Base-by-base conservation (phyloP, 2,329 filamentous ascomycete species). In the Periconia sp. region DNA sequence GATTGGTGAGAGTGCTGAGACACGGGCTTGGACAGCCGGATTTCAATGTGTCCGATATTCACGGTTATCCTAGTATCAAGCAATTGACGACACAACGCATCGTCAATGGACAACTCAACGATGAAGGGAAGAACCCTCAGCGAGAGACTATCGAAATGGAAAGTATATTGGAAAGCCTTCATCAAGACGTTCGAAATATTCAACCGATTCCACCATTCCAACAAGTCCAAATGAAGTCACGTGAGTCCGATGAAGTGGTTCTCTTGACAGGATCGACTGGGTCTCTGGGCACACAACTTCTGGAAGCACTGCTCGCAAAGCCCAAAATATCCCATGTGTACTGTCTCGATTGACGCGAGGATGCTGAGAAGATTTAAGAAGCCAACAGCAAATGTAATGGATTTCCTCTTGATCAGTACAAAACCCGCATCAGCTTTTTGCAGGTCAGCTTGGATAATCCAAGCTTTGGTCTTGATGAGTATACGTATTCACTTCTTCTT, bases 401-500 rank as follows among this genome's bases (percentile, higher is more conserved):
- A 47, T 58, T n/a, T 9, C 41, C 52, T n/a, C 27, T 50, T n/a
- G 18, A 17, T 30, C 20, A 15, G 42, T 45, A 17, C 30, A 54
- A 30, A 30, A 50, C 33, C 15, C 49, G 44, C 13, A 47, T 53
- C 17, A 54, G 20, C 9, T 63, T 61, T 43, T 18, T 64, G 3
- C 52, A 57, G 13, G 49, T 50, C 1, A 48, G 53, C 6, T 48
- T 64, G 10, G 51, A 53, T 10, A 13, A 50, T 6, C 49, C 53
- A 1, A 51, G 73, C n/a, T 70, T 81, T 6, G 79, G 79, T 8
- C 68, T 81, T 0, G 45, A 62, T 49, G 54, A 35, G 44, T 49
- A 2, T 56, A 69, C 45, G 1, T 63, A 60, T 51, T 23, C 53
- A 27, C 19, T 18, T 0, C 47, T 69, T 6, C 52, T 50, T 3